phyloP scores from a whole-genome alignment of 306 rosid species.

The Benincasa hispida region DNA sequence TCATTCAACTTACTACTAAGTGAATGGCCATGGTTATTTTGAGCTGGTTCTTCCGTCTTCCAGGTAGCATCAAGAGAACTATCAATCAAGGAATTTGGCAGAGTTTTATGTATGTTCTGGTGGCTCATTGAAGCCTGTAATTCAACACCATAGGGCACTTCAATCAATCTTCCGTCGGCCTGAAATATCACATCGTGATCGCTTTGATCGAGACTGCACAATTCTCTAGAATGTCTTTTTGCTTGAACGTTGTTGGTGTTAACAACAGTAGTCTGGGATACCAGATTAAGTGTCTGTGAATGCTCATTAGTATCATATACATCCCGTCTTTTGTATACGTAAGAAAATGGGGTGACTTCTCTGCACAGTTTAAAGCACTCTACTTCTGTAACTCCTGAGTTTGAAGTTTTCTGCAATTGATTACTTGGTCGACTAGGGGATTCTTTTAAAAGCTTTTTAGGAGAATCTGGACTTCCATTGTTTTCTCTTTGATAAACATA shows the following conservation, averaged over 20 bases:
- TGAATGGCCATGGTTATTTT: not conserved
- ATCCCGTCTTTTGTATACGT: not conserved
- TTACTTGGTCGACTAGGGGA: not conserved
- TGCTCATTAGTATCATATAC: not conserved
- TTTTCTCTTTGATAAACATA: not conserved
- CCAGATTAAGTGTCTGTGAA: not conserved
- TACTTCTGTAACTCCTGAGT: not conserved
- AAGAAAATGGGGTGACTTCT: not conserved
- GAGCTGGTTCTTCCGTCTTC: not conserved
- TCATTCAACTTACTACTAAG: not conserved
- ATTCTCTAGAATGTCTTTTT: not conserved
- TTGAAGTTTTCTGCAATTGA: not conserved
- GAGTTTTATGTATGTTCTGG: not conserved
- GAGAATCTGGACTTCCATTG: not conserved
- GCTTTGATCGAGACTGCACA: not conserved
- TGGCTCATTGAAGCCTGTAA: not conserved
- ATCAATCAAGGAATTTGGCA: not conserved
- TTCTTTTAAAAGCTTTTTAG: not conserved
- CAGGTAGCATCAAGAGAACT: not conserved
- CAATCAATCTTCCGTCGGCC: not conserved
- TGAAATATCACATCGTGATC: not conserved
- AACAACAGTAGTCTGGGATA: not conserved
- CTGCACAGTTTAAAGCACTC: not conserved
- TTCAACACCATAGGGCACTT: not conserved
- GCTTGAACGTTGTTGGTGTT: not conserved